Evolutionary conservation across 192 early-diverging fungal species (phyloP), one percentile per base, ranked within the genome.

Genomic region (Backusella tarrabulga): DNA sequence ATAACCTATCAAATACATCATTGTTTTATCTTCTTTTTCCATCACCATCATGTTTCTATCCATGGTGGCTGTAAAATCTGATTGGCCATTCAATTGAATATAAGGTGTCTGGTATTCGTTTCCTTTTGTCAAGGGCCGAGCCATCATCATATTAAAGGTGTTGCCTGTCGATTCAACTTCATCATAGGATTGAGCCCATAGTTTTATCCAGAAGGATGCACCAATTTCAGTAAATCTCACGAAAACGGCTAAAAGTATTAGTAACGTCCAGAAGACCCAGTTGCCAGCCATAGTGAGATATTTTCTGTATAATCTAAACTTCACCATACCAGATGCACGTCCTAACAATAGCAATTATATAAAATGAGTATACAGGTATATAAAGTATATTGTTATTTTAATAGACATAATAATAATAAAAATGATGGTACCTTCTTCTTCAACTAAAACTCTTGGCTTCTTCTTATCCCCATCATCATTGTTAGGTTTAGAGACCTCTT

Each of bases 251-350:
- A 86, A 68, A 34, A 86, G 78, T 4, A 80, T 42, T 3, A 92
- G 21, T 7, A 89, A 32, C 52, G 88, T 38, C 93, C 93, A 95
- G 78, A 88, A 89, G 68, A 83, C 76, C 14, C 76, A 41, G 17
- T 85, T 77, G 17, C 93, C 93, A 63, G 86, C 89, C 41, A 89
- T 88, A 40, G 81, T 83, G 75, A 93, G 67, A 79, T 98, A 99
- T 23, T 88, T 85, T 6, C 87, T 74, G 87, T 97, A 99, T 11
- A 99, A 88, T 41, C 84, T 34, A 0, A 85, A 75, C 41, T 88
- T 91, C 68, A 99, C 96, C 52, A 89, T 90, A 29, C 98, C 98
- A 23, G 87, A 87, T 12, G 91, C 93, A 23, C 87, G 88, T 14
- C 76, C 93, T 63, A 75, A 84, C 81, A 76, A 50, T 50, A n/a